Evolutionary conservation across 257 asterid genomes (phyloP).

Genomic region (Cordia subcordata): DNA sequence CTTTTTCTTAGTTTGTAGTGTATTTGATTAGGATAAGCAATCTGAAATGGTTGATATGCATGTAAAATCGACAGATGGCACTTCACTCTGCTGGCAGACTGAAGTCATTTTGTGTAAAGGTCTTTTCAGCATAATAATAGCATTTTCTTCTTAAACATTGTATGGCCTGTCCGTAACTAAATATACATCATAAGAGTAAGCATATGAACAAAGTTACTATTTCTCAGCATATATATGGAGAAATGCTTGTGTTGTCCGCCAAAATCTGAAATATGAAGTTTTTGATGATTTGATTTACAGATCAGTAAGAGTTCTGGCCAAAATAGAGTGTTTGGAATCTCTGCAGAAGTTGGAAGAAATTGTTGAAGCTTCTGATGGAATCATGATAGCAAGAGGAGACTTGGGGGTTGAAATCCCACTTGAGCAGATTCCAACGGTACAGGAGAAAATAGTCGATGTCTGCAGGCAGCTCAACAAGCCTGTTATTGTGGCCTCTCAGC

Average conservation of each 20-base stretch:
- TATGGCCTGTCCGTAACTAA: too few species aligned
- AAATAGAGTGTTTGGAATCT: conserved; percentile 73
- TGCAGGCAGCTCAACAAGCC: conserved; percentile 86
- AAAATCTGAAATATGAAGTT: conserved; percentile 5
- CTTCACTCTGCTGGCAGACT: too few species aligned
- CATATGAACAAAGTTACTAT: too few species aligned
- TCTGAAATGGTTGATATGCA: too few species aligned
- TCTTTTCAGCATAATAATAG: too few species aligned
- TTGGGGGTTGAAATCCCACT: conserved; percentile 88
- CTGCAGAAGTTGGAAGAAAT: conserved; percentile 62
- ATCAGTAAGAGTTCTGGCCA: conserved; percentile 64
- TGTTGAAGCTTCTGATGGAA: conserved; percentile 69
- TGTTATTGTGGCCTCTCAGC: conserved; percentile 81
- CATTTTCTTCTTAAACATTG: too few species aligned
- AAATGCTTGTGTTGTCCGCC: too few species aligned
- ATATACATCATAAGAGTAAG: too few species aligned
- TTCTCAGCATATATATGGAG: too few species aligned
- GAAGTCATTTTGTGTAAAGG: too few species aligned
- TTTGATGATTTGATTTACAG: conserved; percentile 29
- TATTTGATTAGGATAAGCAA: neutral
- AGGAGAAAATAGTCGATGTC: conserved; percentile 46
- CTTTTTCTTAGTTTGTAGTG: too few species aligned
- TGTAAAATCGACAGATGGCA: too few species aligned
- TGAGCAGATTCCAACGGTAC: conserved; percentile 79
- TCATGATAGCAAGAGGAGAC: conserved; percentile 95